A percentile compares a stretch with the other conserved stretches of the same genome.
phyloP scores from a whole-genome alignment of 2,329 filamentous ascomycete genomes.

The Madurella mycetomatis region DNA sequence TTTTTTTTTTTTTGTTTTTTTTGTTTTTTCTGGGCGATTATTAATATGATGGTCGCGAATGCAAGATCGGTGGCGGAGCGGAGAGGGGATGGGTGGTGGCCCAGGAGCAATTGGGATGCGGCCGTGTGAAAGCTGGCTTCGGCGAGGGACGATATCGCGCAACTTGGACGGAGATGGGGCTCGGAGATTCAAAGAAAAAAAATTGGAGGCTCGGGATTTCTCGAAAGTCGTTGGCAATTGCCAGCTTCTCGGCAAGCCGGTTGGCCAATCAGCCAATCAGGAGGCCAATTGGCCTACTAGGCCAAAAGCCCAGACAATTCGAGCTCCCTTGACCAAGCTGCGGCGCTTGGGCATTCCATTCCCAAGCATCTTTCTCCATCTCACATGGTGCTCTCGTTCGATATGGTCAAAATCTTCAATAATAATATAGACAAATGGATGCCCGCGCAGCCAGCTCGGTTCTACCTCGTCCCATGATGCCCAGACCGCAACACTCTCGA shows the following conservation, averaged over 20 bases:
- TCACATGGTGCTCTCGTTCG: no score
- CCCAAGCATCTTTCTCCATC: no score
- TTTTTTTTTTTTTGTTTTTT: slow-evolving; percentile 9
- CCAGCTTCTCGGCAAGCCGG: slow-evolving; percentile 19
- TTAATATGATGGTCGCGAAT: background rate
- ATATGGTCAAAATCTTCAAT: no score
- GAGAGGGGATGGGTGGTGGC: slow-evolving; percentile 7
- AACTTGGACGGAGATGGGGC: slow-evolving; percentile 18
- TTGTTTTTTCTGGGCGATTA: background rate
- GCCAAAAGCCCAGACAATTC: slow-evolving; percentile 15
- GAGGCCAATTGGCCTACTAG: slow-evolving; percentile 20
- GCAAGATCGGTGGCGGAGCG: slow-evolving; percentile 7
- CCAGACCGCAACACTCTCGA: no score
- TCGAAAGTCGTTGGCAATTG: slow-evolving; percentile 26
- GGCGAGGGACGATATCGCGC: slow-evolving; percentile 25
- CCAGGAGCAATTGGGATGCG: slow-evolving; percentile 8
- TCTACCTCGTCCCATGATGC: no score
- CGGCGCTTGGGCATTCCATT: no score
- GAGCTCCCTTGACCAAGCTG: no score
- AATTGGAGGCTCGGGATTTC: slow-evolving; percentile 32
- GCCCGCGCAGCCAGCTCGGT: no score
- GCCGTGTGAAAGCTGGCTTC: slow-evolving; percentile 15
- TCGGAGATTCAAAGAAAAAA: slow-evolving; percentile 28
- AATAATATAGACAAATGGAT: no score
- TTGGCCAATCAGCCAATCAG: slow-evolving; percentile 25